Conservation (phyloP, 257 asterid genomes). For the Penstemon barbatus region DNA sequence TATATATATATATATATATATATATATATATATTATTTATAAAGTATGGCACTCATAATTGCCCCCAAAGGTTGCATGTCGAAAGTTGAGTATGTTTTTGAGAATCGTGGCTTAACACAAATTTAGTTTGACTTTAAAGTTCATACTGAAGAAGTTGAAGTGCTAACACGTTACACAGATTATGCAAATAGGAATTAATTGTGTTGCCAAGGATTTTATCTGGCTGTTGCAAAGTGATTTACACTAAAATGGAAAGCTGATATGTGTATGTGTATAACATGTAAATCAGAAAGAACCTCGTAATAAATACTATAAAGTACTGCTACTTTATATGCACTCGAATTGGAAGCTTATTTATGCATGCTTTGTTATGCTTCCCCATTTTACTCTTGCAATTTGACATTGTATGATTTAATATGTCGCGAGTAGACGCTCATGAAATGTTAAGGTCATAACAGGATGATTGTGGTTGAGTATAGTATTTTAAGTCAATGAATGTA, state of each 20-base stretch:
- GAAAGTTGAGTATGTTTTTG: neutral
- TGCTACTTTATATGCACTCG: neutral
- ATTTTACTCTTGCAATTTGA: neutral
- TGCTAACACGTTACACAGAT: too few relatives aligned
- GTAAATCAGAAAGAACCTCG: neutral
- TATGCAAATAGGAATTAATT: neutral
- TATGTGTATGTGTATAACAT: neutral
- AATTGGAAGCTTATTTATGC: neutral
- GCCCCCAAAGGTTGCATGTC: neutral
- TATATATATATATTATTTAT: neutral
- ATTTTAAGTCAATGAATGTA: conserved; percentile 14
- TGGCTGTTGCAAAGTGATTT: neutral
- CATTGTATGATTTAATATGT: neutral
- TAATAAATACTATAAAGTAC: neutral
- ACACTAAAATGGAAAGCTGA: neutral
- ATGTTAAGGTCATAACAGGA: conserved; percentile 1
- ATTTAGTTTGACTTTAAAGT: neutral
- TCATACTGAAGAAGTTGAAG: neutral
- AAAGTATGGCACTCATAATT: conserved; percentile 1
- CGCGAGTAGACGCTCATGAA: neutral
- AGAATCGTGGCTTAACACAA: neutral
- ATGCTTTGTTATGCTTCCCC: conserved; percentile 13
- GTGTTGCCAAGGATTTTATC: neutral
- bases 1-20: neutral
- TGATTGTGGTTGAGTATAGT: conserved; percentile 17